Evolutionary conservation across 371 early-diverging fungal genomes (phyloP), one percentile per base, ranked within the genome.

Genomic region (Coemansia sp.): DNA sequence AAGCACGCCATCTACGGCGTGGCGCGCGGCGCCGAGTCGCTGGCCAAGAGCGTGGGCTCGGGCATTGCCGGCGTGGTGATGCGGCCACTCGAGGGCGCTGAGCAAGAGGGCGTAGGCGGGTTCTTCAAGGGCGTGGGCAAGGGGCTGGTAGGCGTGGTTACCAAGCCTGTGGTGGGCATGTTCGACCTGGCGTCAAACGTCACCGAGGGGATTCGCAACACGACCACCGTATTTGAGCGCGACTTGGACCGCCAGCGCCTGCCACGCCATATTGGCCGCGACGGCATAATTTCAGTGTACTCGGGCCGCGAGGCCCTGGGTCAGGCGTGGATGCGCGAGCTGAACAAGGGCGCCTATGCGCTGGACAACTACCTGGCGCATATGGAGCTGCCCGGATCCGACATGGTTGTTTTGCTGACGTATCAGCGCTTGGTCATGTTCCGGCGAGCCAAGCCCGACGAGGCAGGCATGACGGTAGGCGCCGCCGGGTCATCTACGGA

Each of bases 71-170:
- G 99, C 7, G 84, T 93, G 14, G 85, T 93, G 40, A 86, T 88
- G 66, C 90, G 94, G 56, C 99, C 99, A 2, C 77, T 97, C n/a
- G 90, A 92, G 78, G 99, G 98, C 0, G 96, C 91, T 3, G 83
- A 89, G 62, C 86, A 85, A 64, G 91, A 91, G 53, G 98, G 99
- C 34, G 87, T 95, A 0, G 90, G 90, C 35, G 99, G 99, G 5
- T 96, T 99, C 71, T 84, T 98, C 76, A 92, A 88, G 65, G 99
- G 99, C n/a, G 81, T 99, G 1, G 98, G 97, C 34, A 94, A 91
- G 78, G 99, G 98, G 0, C 68, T 97, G 12, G 91, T 98, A 10
- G 99, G 98, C 4, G 90, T 84, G 5, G 93, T 95, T 11, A 91
- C 95, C 8, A 98, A 98, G 69, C 97, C 98, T 0, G 82, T 93